Evolutionary conservation across 768 basidiomycete species (phyloP).

Genomic region (Termitomyces sp.): DNA sequence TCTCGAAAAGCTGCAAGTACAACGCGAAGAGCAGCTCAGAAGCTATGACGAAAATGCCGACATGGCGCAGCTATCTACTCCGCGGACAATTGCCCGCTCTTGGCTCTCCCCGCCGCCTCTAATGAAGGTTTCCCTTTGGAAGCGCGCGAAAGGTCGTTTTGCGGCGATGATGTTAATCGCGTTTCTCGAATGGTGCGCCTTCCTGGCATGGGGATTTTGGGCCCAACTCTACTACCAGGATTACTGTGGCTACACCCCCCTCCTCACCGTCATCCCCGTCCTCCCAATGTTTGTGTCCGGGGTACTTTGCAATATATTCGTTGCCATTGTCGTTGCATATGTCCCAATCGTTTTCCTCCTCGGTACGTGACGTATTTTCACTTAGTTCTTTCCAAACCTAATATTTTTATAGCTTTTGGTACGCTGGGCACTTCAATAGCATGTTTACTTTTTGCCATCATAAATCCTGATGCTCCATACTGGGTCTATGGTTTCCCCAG

Average conservation of each 20-base stretch:
- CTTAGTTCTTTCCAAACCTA: not conserved
- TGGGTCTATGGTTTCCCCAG: conserved; percentile 80
- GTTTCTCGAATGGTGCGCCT: conserved; percentile 56
- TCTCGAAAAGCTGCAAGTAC: conserved; percentile 36
- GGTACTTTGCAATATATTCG: conserved; percentile 57
- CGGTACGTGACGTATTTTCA: conserved; percentile 32
- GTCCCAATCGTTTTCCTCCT: conserved; percentile 56
- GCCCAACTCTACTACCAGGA: conserved; percentile 65
- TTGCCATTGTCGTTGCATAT: conserved; percentile 55
- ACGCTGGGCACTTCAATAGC: conserved; percentile 56
- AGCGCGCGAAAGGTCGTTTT: conserved; percentile 53
- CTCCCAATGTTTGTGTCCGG: conserved; percentile 73
- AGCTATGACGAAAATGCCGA: not conserved
- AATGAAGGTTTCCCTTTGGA: conserved; percentile 60
- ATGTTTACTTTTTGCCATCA: conserved; percentile 65
- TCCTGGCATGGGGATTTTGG: conserved; percentile 46
- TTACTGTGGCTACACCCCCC: conserved; percentile 49
- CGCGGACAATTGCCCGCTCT: not conserved
- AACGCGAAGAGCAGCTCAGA: not conserved
- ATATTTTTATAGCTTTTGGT: conserved; percentile 32
- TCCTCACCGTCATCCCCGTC: conserved; percentile 62
- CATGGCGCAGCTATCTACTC: not conserved
- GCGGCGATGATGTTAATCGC: conserved; percentile 54
- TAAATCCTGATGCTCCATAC: conserved; percentile 51
- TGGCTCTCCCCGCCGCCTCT: conserved; percentile 48